phyloP scores from a whole-genome alignment of 805 yeast genomes.

The Metschnikowia similis region DNA sequence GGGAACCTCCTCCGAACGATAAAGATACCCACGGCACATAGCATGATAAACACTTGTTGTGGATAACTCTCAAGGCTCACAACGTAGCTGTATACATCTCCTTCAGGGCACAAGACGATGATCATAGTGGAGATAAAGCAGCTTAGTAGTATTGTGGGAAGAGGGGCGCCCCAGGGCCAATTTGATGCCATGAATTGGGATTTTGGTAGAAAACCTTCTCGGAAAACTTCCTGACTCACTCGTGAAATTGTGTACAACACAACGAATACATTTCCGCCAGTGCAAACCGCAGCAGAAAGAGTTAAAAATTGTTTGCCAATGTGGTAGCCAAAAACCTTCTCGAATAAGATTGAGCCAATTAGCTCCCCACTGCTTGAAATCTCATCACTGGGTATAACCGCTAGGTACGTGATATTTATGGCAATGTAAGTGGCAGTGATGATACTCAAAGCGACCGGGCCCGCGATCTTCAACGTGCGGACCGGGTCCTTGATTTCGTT shows the following conservation, averaged over 20 bases:
- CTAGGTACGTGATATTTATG: conserved; percentile 54
- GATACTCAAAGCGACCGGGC: conserved; percentile 49
- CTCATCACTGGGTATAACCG: conserved; percentile 51
- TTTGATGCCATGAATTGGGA: conserved; percentile 50
- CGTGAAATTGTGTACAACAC: conserved; percentile 57
- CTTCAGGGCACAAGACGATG: conserved; percentile 40
- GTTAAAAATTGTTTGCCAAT: conserved; percentile 54
- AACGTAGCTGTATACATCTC: conserved; percentile 49
- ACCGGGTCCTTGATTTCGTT: conserved; percentile 60
- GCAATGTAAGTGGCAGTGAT: conserved; percentile 47
- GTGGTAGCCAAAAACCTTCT: conserved; percentile 48
- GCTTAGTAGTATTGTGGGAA: conserved; percentile 46
- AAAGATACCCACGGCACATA: conserved; percentile 55
- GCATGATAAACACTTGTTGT: conserved; percentile 44
- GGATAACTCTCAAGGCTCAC: conserved; percentile 52
- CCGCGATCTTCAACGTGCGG: conserved; percentile 55
- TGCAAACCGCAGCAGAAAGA: conserved; percentile 53
- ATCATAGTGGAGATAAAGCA: conserved; percentile 37
- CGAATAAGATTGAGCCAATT: conserved; percentile 55
- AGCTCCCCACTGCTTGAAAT: conserved; percentile 52
- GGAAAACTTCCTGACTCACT: conserved; percentile 60
- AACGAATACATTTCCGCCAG: conserved; percentile 61
- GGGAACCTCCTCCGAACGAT: conserved; percentile 49
- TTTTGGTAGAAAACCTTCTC: conserved; percentile 60
- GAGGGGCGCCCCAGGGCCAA: conserved; percentile 53